phyloP scores from a whole-genome alignment of 2,329 filamentous ascomycete genomes.

The Venturia pyrina region DNA sequence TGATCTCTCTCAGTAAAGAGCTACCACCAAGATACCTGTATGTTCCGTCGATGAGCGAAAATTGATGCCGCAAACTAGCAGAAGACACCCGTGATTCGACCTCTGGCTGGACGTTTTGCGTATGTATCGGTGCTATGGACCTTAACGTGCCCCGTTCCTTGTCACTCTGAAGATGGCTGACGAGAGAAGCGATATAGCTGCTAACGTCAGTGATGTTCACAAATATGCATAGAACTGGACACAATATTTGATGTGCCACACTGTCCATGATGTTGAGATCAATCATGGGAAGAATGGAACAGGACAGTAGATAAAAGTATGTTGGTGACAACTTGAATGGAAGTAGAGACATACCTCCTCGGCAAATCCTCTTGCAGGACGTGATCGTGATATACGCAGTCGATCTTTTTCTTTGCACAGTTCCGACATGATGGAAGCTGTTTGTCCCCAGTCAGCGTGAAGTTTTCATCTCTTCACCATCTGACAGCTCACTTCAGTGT shows the following conservation, averaged over 20 bases:
- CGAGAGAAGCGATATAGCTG: constrained; percentile 26
- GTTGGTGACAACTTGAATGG: no score
- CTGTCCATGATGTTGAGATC: no score
- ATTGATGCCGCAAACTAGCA: background rate
- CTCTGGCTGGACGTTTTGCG: background rate
- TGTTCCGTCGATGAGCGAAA: background rate
- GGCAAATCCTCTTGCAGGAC: constrained; percentile 23
- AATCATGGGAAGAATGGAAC: no score
- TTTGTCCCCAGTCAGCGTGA: constrained; percentile 21
- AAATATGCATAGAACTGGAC: no score
- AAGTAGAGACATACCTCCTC: constrained; percentile 19
- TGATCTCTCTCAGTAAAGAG: background rate
- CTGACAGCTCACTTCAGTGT: background rate
- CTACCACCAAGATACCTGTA: background rate
- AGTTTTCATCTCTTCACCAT: no score
- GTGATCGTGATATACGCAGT: constrained; percentile 27
- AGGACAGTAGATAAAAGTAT: no score
- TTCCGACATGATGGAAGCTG: constrained; percentile 27
- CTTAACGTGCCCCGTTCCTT: constrained; percentile 15
- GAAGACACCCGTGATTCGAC: background rate
- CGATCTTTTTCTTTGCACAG: constrained; percentile 26
- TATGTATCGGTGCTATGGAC: background rate
- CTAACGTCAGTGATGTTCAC: background rate
- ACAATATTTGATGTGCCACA: no score
- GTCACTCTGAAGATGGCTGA: constrained; percentile 24